Base-by-base conservation (phyloP, 1,139 yeast species). In the Sugiyamaella xylanicola region DNA sequence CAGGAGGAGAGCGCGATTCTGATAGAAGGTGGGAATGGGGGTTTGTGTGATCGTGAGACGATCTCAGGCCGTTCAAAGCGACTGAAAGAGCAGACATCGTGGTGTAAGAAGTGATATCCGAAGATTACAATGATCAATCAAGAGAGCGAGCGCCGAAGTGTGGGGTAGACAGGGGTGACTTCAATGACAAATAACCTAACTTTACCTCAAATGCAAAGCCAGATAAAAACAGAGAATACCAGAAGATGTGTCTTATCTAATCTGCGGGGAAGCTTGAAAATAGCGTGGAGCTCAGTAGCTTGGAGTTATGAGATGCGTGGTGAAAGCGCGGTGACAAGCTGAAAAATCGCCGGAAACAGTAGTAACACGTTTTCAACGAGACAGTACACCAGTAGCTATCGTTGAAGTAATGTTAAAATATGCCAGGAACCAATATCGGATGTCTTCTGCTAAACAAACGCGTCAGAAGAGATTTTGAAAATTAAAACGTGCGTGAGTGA, bases 81-180 rank as follows among this genome's bases (percentile, higher is more conserved):
- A 51, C 20, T 16, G 54, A 51, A 9, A 51, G 19, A 9, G 54
- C 54, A 17, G 54, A 51, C 53, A 49, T 49, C 15, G 37, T 32
- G 15, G 37, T 8, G 8, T 8, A 15, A 8, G 37, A 8, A 32
- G 37, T 32, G 37, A 32, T n/a, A n/a, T n/a, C n/a, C n/a, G n/a
- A n/a, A n/a, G 37, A 32, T 5, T 25, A 25, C 9, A 25, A 25
- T 25, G 9, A 25, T 9, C 29, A 32, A n/a, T 13, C 15, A 13
- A 15, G 13, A 32, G 32, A 25, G 32, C 11, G 11, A 25, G 32
- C 32, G 9, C 29, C 9, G 29, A 25, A 25, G 8, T 25, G 29
- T 25, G 29, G 29, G 29, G 29, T 25, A 25, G 29, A 25, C 29
- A 5, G 9, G 9, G 29, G 29, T 9, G 29, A n/a, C n/a, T n/a